A percentile compares a stretch with the other conserved stretches of the same genome.
Evolutionary conservation across 345 rosid genomes (phyloP).

Genomic region (Gossypium mustelinum): DNA sequence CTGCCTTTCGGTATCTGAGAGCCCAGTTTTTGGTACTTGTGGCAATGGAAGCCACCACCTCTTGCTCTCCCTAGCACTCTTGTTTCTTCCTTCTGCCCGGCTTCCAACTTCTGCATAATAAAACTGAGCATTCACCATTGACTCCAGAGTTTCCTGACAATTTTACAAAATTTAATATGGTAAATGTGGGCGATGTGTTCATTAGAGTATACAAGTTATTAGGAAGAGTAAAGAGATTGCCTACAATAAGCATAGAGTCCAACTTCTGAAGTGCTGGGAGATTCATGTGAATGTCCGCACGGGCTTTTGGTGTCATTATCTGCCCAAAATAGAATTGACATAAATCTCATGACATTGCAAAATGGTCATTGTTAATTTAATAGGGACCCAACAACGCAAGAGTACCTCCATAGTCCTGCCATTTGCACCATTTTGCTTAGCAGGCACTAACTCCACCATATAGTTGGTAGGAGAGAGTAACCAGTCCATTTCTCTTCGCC

Average conservation of each 20-base stretch:
- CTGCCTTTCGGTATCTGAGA: slow-evolving; percentile 65
- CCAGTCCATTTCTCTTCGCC: slow-evolving; percentile 96
- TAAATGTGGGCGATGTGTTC: neutral
- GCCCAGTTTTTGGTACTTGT: slow-evolving; percentile 74
- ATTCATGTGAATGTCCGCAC: slow-evolving; percentile 88
- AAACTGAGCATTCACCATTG: slow-evolving; percentile 82
- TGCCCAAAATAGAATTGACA: slow-evolving; percentile 35
- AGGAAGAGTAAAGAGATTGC: slow-evolving; percentile 30
- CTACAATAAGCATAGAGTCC: slow-evolving; percentile 89
- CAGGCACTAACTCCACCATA: slow-evolving; percentile 95
- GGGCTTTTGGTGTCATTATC: slow-evolving; percentile 93
- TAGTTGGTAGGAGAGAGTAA: slow-evolving; percentile 85
- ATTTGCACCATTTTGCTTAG: slow-evolving; percentile 78
- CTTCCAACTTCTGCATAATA: slow-evolving; percentile 88
- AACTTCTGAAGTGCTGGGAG: slow-evolving; percentile 93
- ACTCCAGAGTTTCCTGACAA: slow-evolving; percentile 73
- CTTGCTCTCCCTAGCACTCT: slow-evolving; percentile 64
- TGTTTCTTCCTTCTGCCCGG: slow-evolving; percentile 71
- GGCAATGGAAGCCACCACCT: slow-evolving; percentile 98
- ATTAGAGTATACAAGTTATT: neutral
- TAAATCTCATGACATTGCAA: slow-evolving; percentile 16
- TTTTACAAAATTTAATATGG: slow-evolving; percentile 5
- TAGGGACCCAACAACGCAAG: slow-evolving; percentile 1
- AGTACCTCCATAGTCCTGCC: slow-evolving; percentile 79
- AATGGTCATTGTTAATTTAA: neutral